Evolutionary conservation across 805 yeast species (phyloP).

Genomic region (Maudiozyma turicensis): DNA sequence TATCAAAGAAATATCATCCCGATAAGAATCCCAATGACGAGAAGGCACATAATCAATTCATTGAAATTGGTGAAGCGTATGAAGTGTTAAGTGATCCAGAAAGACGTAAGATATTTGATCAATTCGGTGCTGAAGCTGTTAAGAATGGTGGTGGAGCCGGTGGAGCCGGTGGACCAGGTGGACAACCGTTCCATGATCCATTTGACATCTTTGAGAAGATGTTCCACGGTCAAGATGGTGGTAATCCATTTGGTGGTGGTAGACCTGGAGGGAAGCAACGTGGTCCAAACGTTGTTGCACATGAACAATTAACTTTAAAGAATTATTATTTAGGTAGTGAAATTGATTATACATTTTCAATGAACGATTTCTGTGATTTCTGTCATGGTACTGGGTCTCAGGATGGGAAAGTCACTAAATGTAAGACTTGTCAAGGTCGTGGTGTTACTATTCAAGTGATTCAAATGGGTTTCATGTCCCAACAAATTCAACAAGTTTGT

Average conservation of each 20-base stretch:
- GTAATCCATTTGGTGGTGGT: constrained; percentile 22
- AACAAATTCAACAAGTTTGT: constrained; percentile 72
- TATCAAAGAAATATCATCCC: constrained; percentile 85
- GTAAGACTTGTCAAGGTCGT: constrained; percentile 63
- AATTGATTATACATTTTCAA: constrained; percentile 48
- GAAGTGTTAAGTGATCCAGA: constrained; percentile 70
- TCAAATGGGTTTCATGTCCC: constrained; percentile 86
- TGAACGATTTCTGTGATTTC: constrained; percentile 65
- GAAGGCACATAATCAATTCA: constrained; percentile 74
- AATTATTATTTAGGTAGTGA: constrained; percentile 66
- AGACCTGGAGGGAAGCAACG: constrained; percentile 33
- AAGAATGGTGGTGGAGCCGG: constrained; percentile 49
- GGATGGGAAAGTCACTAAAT: constrained; percentile 60
- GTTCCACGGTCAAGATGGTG: constrained; percentile 29
- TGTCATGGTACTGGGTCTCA: constrained; percentile 83
- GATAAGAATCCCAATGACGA: constrained; percentile 84
- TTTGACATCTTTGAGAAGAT: constrained; percentile 30
- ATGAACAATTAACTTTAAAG: constrained; percentile 45
- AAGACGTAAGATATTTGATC: constrained; percentile 60
- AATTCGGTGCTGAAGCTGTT: constrained; percentile 67
- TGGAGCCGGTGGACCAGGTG: constrained; percentile 30
- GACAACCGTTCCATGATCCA: constrained; percentile 31
- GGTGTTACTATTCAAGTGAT: constrained; percentile 59
- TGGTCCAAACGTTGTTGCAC: constrained; percentile 56
- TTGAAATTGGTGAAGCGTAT: constrained; percentile 89